A percentile compares a stretch with the other conserved stretches of the same genome.
Evolutionary conservation across 345 rosid species (phyloP).

Genomic region (Arabidopsis arenosa): DNA sequence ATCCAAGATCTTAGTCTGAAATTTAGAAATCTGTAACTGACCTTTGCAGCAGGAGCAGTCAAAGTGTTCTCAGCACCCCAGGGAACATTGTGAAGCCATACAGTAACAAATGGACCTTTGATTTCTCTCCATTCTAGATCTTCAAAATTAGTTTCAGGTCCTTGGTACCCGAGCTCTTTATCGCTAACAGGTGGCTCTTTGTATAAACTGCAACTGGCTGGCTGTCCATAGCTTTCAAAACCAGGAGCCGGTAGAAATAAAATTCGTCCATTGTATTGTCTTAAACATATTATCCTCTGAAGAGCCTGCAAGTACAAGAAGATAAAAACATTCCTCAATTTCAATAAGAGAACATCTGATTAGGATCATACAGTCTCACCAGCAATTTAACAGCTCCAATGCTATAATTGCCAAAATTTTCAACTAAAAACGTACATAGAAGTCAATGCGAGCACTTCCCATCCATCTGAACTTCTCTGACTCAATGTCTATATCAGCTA

Average conservation of each 20-base stretch:
- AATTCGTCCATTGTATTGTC: constrained; percentile 69
- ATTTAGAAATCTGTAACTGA: constrained; percentile 36
- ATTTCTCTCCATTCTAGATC: constrained; percentile 74
- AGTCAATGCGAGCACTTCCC: constrained; percentile 85
- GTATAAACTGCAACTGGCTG: constrained; percentile 46
- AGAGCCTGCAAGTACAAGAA: constrained; percentile 54
- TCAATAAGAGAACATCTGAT: neutral
- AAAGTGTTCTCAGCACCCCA: constrained; percentile 80
- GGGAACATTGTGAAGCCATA: constrained; percentile 99
- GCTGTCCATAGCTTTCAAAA: constrained; percentile 72
- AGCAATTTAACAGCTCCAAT: neutral
- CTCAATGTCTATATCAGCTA: constrained; percentile 95
- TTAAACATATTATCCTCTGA: constrained; percentile 65
- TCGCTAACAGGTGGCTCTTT: constrained; percentile 42
- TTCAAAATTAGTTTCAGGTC: constrained; percentile 58
- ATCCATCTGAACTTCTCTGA: constrained; percentile 94
- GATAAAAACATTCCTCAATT: neutral
- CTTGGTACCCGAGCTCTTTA: constrained; percentile 54
- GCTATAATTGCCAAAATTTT: neutral
- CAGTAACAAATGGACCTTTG: constrained; percentile 77
- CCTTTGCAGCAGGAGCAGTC: constrained; percentile 98
- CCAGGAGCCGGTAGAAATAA: constrained; percentile 86
- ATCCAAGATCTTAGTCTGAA: neutral
- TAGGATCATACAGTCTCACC: constrained; percentile 11
- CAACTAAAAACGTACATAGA: constrained; percentile 65